Conservation (phyloP, 306 rosid genomes). For the Sechiopsis laciniata region DNA sequence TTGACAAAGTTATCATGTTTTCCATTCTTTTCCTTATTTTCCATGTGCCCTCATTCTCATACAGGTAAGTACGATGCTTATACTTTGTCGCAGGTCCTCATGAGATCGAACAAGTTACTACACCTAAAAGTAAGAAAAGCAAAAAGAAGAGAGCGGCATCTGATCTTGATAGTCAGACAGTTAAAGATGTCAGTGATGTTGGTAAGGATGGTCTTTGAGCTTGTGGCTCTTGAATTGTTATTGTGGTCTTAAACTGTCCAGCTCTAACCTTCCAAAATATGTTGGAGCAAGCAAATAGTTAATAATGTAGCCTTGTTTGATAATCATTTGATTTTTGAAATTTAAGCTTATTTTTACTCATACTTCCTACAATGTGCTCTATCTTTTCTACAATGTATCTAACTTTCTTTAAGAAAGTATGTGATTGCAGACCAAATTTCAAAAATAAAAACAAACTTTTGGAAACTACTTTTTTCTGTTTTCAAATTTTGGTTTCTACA, state of each 20-base stretch:
- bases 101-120: background rate
- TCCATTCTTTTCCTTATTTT: conserved; percentile 3
- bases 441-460: no score
- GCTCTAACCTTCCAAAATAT: background rate
- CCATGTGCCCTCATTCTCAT: background rate
- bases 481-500: no score
- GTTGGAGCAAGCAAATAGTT: no score
- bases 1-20: background rate
- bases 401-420: no score
- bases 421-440: no score
- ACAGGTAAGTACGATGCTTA: background rate
- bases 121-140: conserved; percentile 28
- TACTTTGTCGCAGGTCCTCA: conserved; percentile 15
- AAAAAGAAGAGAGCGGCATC: conserved; percentile 33
- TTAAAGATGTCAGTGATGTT: conserved; percentile 17
- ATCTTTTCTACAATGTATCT: no score
- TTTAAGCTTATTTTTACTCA: no score
- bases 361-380: no score
- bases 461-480: no score
- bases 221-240: background rate
- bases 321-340: no score
- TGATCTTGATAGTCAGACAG: conserved; percentile 23
- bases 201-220: conserved; percentile 22
- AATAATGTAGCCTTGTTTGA: no score
- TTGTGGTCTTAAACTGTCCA: background rate